Evolutionary conservation across 2,329 filamentous ascomycete species (phyloP).

Genomic region (Fusarium chaquense): DNA sequence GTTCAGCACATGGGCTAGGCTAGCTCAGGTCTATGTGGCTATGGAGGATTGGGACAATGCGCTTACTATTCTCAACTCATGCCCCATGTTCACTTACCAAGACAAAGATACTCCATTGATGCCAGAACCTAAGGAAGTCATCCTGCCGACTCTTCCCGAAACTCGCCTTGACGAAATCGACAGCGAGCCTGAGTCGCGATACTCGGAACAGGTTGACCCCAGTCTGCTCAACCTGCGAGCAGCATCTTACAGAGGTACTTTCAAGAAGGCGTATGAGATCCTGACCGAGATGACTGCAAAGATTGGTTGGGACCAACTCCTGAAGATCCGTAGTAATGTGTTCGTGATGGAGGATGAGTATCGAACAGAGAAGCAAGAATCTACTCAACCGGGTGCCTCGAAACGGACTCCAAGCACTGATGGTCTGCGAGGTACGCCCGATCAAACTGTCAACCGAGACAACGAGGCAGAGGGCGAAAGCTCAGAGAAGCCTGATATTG

Average conservation of each 20-base stretch:
- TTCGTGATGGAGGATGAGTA: constrained; percentile 99
- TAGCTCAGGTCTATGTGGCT: constrained; percentile 93
- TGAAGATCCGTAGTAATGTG: constrained; percentile 94
- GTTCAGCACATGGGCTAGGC: constrained; percentile 94
- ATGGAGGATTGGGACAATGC: constrained; percentile 98
- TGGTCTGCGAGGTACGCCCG: constrained; percentile 78
- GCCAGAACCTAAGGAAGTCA: constrained; percentile 90
- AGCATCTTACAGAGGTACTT: constrained; percentile 92
- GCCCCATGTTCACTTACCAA: constrained; percentile 99
- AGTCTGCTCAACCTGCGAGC: constrained; percentile 88
- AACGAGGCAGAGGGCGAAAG: constrained; percentile 54
- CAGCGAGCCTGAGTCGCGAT: constrained; percentile 85
- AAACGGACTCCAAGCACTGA: constrained; percentile 84
- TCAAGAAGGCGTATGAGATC: constrained; percentile 92
- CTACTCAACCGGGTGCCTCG: constrained; percentile 58
- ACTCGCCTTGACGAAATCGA: constrained; percentile 96
- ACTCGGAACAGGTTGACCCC: constrained; percentile 86
- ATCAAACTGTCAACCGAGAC: constrained; percentile 64
- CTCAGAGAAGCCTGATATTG: constrained; percentile 49
- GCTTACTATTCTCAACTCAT: constrained; percentile 94
- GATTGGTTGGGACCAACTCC: constrained; percentile 96
- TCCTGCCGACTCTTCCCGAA: constrained; percentile 87
- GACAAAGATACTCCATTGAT: constrained; percentile 96
- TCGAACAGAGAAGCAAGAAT: constrained; percentile 82
- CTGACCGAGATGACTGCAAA: constrained; percentile 95